Percentiles rank a stretch among this genome's conserved stretches.
Conservation (phyloP, 2,329 filamentous ascomycete species). For the Diaporthe citri region DNA sequence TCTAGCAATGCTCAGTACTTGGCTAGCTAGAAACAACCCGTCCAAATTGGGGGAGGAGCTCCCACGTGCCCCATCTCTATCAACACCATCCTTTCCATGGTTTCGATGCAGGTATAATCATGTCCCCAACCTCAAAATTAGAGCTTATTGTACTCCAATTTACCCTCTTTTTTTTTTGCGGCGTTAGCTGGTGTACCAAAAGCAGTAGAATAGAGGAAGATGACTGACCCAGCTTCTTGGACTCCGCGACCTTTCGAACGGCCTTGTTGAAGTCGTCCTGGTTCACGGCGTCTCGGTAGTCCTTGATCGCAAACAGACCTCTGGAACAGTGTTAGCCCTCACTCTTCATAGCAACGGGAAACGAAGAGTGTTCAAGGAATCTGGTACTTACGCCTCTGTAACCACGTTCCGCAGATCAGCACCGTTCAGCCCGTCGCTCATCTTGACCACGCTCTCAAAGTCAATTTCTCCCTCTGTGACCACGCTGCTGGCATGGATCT, state of each 20-base stretch:
- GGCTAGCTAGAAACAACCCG: too few relatives aligned
- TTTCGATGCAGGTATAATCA: too few relatives aligned
- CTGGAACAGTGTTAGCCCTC: conserved; percentile 57
- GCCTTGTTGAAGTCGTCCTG: conserved; percentile 99
- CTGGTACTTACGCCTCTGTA: conserved; percentile 87
- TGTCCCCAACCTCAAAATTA: too few relatives aligned
- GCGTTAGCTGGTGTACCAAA: too few relatives aligned
- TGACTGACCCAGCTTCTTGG: conserved; percentile 85
- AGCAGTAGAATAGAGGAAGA: neutral
- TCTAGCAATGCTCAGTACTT: too few relatives aligned
- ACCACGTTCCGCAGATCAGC: conserved; percentile 98
- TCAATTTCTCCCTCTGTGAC: conserved; percentile 95
- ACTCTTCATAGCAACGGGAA: conserved; percentile 39
- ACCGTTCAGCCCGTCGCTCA: conserved; percentile 98
- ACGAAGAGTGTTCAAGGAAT: neutral
- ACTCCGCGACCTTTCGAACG: conserved; percentile 94
- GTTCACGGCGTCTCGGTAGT: conserved; percentile 94
- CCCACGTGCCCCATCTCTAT: too few relatives aligned
- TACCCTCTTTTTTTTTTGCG: neutral
- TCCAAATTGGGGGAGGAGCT: too few relatives aligned
- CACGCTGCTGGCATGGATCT: conserved; percentile 93
- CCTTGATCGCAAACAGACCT: conserved; percentile 97
- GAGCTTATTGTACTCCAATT: conserved; percentile 11
- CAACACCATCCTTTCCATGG: too few relatives aligned
- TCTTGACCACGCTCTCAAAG: conserved; percentile 99